phyloP scores from a whole-genome alignment of 2,329 filamentous ascomycete species.

The Leptosphaerulina australis region DNA sequence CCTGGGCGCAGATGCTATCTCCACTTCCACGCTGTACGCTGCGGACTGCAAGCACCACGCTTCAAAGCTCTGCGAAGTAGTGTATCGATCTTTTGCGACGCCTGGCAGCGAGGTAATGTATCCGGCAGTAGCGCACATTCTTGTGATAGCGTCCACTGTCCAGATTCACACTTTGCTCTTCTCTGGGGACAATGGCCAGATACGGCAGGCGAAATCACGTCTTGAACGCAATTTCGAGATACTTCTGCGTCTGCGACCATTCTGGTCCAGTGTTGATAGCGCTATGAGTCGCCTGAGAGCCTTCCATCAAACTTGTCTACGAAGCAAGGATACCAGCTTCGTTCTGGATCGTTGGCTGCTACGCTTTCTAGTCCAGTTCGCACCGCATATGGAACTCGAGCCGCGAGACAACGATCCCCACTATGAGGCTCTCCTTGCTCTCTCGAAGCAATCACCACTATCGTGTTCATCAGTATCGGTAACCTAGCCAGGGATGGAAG shows the following conservation, averaged over 20 bases:
- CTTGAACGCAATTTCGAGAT: conserved; percentile 36
- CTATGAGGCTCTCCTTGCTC: conserved; percentile 30
- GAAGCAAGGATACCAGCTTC: conserved; percentile 36
- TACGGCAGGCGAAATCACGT: conserved; percentile 29
- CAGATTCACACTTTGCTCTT: conserved; percentile 34
- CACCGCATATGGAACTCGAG: conserved; percentile 35
- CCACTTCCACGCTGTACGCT: conserved; percentile 25
- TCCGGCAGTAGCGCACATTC: conserved; percentile 31
- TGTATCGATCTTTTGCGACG: conserved; percentile 29
- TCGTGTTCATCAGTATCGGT: conserved; percentile 31
- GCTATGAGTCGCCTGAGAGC: conserved; percentile 34
- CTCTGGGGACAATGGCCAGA: conserved; percentile 28
- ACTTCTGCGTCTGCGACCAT: conserved; percentile 26
- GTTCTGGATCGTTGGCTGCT: conserved; percentile 34
- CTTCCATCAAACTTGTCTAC: conserved; percentile 34
- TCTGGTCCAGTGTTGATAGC: conserved; percentile 34
- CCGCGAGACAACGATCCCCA: conserved; percentile 35
- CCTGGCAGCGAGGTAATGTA: conserved; percentile 32
- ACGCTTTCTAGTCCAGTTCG: conserved; percentile 34
- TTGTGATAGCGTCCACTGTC: conserved; percentile 33
- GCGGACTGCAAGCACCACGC: conserved; percentile 33
- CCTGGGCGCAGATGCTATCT: conserved; percentile 24
- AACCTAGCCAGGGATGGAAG: conserved; percentile 13
- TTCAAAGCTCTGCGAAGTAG: conserved; percentile 29
- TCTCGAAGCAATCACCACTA: conserved; percentile 32